phyloP scores from a whole-genome alignment of 2,329 filamentous ascomycete genomes.

The Nemania sp. region DNA sequence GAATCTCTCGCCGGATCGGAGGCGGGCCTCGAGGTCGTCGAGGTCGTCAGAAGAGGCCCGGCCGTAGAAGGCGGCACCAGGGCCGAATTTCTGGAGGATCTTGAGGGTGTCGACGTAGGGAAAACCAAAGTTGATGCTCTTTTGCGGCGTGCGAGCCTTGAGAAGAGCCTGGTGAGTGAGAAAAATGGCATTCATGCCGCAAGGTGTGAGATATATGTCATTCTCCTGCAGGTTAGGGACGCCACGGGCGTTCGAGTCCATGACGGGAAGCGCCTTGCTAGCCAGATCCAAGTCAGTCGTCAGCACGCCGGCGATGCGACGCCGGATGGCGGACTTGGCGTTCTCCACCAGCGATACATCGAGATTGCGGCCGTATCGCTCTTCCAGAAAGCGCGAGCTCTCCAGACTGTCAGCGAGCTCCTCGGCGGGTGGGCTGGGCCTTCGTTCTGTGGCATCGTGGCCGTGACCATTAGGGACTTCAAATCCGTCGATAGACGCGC shows the following conservation, averaged over 20 bases:
- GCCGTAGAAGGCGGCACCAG: slow-evolving; percentile 87
- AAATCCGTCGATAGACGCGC: slow-evolving; percentile 45
- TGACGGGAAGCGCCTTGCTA: slow-evolving; percentile 54
- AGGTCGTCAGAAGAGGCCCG: slow-evolving; percentile 76
- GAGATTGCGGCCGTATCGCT: slow-evolving; percentile 90
- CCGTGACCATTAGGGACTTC: slow-evolving; percentile 30
- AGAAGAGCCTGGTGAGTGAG: slow-evolving; percentile 78
- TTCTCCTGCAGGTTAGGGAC: slow-evolving; percentile 73
- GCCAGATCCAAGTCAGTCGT: slow-evolving; percentile 69
- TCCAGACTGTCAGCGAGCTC: slow-evolving; percentile 58
- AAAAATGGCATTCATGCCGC: slow-evolving; percentile 95
- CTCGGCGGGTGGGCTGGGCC: slow-evolving; percentile 25
- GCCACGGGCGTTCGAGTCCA: slow-evolving; percentile 54
- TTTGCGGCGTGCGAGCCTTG: slow-evolving; percentile 62
- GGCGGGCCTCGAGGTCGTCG: slow-evolving; percentile 75
- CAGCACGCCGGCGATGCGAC: slow-evolving; percentile 85
- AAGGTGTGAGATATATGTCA: slow-evolving; percentile 87
- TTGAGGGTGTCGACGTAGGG: slow-evolving; percentile 97
- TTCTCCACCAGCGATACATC: slow-evolving; percentile 76
- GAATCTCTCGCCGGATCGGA: slow-evolving; percentile 74
- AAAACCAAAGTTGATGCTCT: slow-evolving; percentile 94
- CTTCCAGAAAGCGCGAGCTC: slow-evolving; percentile 81
- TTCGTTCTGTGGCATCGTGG: slow-evolving; percentile 18
- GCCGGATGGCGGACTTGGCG: slow-evolving; percentile 82
- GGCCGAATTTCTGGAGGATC: slow-evolving; percentile 90